These are phyloP conservation scores for Tolypocladium tropicale DNA, from an alignment of 2,329 filamentous ascomycete genomes.

Conservation along the genomic window DNA sequence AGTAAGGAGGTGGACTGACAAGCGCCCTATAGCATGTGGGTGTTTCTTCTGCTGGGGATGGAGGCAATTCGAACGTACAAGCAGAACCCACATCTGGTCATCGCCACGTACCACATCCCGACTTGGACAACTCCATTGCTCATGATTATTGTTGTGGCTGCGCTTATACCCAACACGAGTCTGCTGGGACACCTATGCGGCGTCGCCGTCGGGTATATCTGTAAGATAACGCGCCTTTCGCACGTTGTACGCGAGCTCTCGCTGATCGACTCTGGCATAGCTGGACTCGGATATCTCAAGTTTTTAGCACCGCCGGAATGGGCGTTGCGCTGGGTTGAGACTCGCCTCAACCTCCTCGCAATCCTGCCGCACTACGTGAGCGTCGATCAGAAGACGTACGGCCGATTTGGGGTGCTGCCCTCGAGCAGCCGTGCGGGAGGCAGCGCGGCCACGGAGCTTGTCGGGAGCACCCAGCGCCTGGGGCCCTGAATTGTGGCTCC, in stretches of 20 bases:
- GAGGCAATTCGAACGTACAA: conserved; percentile 82
- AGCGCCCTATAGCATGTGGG: conserved; percentile 62
- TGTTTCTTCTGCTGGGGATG: conserved; percentile 75
- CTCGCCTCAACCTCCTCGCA: conserved; percentile 74
- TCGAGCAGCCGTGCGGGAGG: conserved; percentile 31
- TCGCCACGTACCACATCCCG: conserved; percentile 59
- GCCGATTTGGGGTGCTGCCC: conserved; percentile 81
- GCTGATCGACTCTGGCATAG: conserved; percentile 27
- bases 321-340: conserved; percentile 78
- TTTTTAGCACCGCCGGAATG: conserved; percentile 85
- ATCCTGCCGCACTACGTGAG: conserved; percentile 86
- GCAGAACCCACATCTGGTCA: conserved; percentile 65
- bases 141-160: conserved; percentile 61
- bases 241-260: background rate
- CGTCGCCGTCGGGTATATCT: conserved; percentile 74
- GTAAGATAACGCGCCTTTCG: conserved; percentile 38
- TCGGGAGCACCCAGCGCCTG: conserved; percentile 53
- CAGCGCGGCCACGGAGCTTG: conserved; percentile 46
- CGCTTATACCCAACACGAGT: conserved; percentile 71
- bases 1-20: background rate
- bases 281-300: conserved; percentile 79
- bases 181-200: conserved; percentile 81
- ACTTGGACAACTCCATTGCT: conserved; percentile 88
- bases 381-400: conserved; percentile 92
- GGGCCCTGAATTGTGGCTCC: conserved; percentile 43